Evolutionary conservation across 805 yeast genomes (phyloP), one percentile per base, ranked within the genome.

Genomic region (Spencermartinsiella europaea): DNA sequence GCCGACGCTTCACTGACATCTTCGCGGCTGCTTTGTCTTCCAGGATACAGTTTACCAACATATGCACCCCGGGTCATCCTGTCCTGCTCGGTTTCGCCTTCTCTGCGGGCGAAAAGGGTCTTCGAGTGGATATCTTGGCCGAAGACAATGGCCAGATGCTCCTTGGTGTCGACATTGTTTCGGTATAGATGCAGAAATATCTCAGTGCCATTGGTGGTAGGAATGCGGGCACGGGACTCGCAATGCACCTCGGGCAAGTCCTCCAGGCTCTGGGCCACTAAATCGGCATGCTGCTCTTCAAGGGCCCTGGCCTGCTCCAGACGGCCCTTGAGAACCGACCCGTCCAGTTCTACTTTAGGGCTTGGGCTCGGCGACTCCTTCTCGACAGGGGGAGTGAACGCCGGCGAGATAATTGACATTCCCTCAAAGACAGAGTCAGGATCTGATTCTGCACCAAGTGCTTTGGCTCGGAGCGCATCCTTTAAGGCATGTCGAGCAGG

Each of bases 31-130:
- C 68, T 60, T 25, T 65, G 65, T 54, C 99, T 75, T 2, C 98
- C 98, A 3, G 99, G 98, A 55, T 79, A 81, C 44, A 93, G 70
- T 59, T 80, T 81, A 4, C 99, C 99, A 27, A 86, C 79, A 57
- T 93, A 93, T 0, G 99, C 99, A 21, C 99, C 99, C 55, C 99
- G 76, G n/a, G 95, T 89, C 97, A 93, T 93, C 55, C 99, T 68
- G 63, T 88, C 97, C 57, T 79, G 83, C 65, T 89, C 97, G 0
- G 95, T 73, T 53, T 93, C 99, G 38, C 79, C 78, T 0, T 69
- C 69, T 44, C 86, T 69, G 42, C 68, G 68, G 38, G 69, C 74
- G 67, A 79, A 93, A 42, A 93, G 69, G 2, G 88, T 71, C 59
- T 76, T 74, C 1, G 96, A 87, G 54, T 96, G 74, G 44, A 93